Evolutionary conservation across 2,329 filamentous ascomycete genomes (phyloP), one percentile per base, ranked within the genome.

Genomic region (Microdochium trichocladiopsis): DNA sequence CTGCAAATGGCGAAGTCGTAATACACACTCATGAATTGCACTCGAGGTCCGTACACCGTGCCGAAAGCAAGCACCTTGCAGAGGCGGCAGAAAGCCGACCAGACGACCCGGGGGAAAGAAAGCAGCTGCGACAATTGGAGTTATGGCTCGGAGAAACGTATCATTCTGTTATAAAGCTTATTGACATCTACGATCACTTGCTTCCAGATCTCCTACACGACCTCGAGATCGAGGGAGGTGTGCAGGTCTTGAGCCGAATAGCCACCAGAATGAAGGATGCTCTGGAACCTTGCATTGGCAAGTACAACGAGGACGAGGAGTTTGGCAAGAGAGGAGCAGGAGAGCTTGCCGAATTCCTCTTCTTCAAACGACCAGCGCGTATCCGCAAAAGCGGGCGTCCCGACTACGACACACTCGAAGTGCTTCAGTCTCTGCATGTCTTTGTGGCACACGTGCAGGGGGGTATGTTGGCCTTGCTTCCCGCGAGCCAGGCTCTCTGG

Each of bases 401-500:
- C 10, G 50, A 58, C 11, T 62, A 62, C 25, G 60, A 64, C 48
- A 58, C 61, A 11, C 59, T 68, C 14, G 55, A 61, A 48, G 55
- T 60, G 24, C 53, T 67, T 47, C 65, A 66, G 52, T 60, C 56
- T 4, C 58, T 71, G 16, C 54, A 61, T n/a, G 52, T 69, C 25
- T 70, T 63, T 47, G 55, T 69, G 3, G 56, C 59, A 12, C 61
- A 68, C 50, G 62, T 69, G 16, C 56, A 65, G 21, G 58, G 57
- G 1, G 60, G 64, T 28, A 28, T 70, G 9, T 57, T 52, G 23
- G 66, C 62, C 8, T 51, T 70, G 48, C 25, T 48, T 4, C 68
- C 67, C 3, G 60, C 69, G 1, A 63, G 62, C 37, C 60, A 65
- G 55, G 66, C 68, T 10, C 51, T 64, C 9, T 70, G 67, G 68